Conservation (phyloP, 129 eudicot genomes). For the Flaveria linearis region DNA sequence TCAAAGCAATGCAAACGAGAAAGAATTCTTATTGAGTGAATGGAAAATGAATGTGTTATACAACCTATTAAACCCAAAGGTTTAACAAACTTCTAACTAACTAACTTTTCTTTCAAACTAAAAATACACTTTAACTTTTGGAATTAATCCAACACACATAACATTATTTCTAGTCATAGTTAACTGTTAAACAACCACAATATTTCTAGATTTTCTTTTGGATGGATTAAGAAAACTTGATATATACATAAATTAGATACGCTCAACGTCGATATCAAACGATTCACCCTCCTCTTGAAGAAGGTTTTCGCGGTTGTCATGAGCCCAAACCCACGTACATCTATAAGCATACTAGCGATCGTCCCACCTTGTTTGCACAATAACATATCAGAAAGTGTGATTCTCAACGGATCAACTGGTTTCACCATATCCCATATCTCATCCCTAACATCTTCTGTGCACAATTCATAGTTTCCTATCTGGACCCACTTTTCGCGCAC, state of each 20-base stretch:
- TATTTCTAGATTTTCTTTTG: neutral
- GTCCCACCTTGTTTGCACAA: slow-evolving; percentile 87
- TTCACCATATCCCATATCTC: slow-evolving; percentile 98
- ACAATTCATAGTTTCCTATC: slow-evolving; percentile 79
- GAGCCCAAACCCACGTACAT: slow-evolving; percentile 97
- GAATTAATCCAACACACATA: no score
- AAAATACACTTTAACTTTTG: no score
- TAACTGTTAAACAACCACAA: neutral
- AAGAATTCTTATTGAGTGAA: no score
- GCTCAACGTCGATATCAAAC: slow-evolving; percentile 23
- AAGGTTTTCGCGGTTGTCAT: slow-evolving; percentile 90
- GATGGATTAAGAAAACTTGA: neutral
- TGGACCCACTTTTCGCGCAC: slow-evolving; percentile 91
- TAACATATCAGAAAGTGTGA: slow-evolving; percentile 66
- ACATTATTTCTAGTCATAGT: no score
- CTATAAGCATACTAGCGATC: slow-evolving; percentile 89
- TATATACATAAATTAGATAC: neutral
- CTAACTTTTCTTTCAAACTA: no score
- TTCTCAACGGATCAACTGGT: slow-evolving; percentile 68
- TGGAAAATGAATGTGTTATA: no score
- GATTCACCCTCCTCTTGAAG: slow-evolving; percentile 94
- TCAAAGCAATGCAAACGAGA: no score
- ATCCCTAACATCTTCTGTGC: slow-evolving; percentile 86
- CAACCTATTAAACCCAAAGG: no score
- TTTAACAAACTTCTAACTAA: no score